Evolutionary conservation across 768 basidiomycete species (phyloP).

Genomic region (Agaricus subrufescens): DNA sequence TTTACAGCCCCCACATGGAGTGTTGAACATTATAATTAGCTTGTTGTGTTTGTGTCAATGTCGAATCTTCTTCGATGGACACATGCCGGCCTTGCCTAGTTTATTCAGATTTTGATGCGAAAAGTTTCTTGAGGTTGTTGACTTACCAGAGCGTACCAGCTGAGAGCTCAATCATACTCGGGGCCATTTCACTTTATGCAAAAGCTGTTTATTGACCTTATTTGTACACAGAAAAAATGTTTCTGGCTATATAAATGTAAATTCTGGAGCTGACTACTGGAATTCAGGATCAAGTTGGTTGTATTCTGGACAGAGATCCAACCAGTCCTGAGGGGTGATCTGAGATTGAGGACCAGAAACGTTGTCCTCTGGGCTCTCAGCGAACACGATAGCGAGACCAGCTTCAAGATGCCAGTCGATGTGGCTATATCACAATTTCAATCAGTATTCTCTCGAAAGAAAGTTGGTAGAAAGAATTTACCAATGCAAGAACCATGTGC

Average conservation of each 20-base stretch:
- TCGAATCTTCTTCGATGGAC: too few species aligned
- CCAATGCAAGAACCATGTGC: conserved; percentile 44
- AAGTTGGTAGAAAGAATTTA: conserved; percentile 19
- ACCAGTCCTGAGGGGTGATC: conserved; percentile 19
- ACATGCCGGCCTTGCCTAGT: too few species aligned
- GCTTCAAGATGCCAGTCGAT: conserved; percentile 34
- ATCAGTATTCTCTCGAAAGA: conserved; percentile 11
- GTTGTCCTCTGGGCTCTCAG: conserved; percentile 22
- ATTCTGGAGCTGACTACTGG: neutral
- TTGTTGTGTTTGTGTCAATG: too few species aligned
- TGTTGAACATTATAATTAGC: too few species aligned
- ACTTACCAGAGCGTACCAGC: too few species aligned
- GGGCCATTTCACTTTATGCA: too few species aligned
- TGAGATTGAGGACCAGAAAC: conserved; percentile 17
- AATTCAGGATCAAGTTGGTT: conserved; percentile 12
- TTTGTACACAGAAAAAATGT: neutral
- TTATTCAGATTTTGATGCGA: too few species aligned
- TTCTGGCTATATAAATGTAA: too few species aligned
- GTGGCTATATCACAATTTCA: conserved; percentile 16
- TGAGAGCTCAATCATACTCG: too few species aligned
- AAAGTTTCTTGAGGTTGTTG: too few species aligned
- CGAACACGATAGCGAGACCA: conserved; percentile 34
- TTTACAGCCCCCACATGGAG: too few species aligned
- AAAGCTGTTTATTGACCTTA: neutral
- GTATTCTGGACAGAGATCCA: conserved; percentile 25